Evolutionary conservation across 192 early-diverging fungal species (phyloP).

Genomic region (Coemansia reversa): DNA sequence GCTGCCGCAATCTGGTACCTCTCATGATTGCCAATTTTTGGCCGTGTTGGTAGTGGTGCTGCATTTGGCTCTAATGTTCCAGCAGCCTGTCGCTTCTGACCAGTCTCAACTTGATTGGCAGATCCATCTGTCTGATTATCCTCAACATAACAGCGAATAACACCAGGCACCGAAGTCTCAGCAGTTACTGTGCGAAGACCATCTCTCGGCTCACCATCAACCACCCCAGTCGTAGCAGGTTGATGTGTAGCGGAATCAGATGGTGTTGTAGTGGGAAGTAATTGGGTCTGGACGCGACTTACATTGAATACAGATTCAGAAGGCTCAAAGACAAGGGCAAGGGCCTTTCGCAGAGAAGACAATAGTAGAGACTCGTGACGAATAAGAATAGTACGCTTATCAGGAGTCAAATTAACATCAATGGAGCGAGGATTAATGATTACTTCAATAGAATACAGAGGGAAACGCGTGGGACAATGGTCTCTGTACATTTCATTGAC

Average conservation of each 20-base stretch:
- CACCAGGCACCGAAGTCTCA: constrained; percentile 21
- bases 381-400: constrained; percentile 89
- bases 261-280: background rate
- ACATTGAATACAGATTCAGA: constrained; percentile 23
- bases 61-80: background rate
- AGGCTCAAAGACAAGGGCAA: constrained; percentile 23
- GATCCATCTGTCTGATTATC: background rate
- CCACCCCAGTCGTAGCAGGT: background rate
- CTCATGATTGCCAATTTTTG: background rate
- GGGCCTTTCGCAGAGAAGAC: constrained; percentile 7
- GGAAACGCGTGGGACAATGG: constrained; percentile 72
- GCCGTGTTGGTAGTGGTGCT: constrained; percentile 1
- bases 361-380: constrained; percentile 63
- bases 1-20: background rate
- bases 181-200: background rate
- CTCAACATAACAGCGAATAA: constrained; percentile 19
- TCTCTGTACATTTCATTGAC: constrained; percentile 82
- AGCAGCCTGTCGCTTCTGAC: constrained; percentile 8
- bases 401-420: constrained; percentile 94
- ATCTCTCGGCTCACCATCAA: background rate
- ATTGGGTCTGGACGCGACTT: constrained; percentile 15
- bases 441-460: constrained; percentile 73
- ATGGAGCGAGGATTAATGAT: constrained; percentile 42
- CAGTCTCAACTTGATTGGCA: background rate
- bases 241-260: background rate